Evolutionary conservation across 495 filamentous ascomycete species (phyloP), one percentile per base, ranked within the genome.

Genomic region (Mytilinidion resinicola): DNA sequence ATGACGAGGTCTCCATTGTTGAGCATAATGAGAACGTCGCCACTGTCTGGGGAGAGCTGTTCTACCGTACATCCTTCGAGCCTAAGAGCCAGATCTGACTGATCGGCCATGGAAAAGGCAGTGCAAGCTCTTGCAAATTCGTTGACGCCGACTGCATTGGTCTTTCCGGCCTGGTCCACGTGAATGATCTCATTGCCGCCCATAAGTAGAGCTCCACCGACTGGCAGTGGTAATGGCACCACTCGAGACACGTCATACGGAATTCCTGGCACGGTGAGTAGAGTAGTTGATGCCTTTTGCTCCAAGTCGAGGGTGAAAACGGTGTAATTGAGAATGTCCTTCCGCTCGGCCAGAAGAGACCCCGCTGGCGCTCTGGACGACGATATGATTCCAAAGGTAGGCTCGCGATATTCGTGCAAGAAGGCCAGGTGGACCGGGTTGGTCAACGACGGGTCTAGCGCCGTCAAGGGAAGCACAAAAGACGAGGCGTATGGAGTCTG

Each of bases 221-320:
- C 83, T 19, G 90, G 90, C 19, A 86, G 80, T 8, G 90, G 88
- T 12, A 99, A 78, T 36, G 93, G 83, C 39, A 96, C 79, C 39
- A 96, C 85, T 62, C 83, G 82, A 67, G 87, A 93, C 9, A 96
- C 76, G 69, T 97, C 95, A 67, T 91, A 95, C 7, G 93, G 93
- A 20, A 99, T 80, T 49, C 82, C 84, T 33, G 78, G 74, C 42
- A 97, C 88, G 14, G 91, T 93, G 15, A 96, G 78, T 57, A 99
- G 85, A 4, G 89, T 90, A 3, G 95, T 99, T 1, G 91, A 96
- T 1, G 92, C 93, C 59, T 84, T 85, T 68, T 97, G 93, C 63
- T 95, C 89, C 8, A 97, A 79, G 67, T 99, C 93, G 43, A 99
- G 79, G 0, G 92, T 96, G 67, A 96, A 96, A 55, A 97, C 91